phyloP scores from a whole-genome alignment of 2,329 filamentous ascomycete genomes.

The Colletotrichum orbiculare region DNA sequence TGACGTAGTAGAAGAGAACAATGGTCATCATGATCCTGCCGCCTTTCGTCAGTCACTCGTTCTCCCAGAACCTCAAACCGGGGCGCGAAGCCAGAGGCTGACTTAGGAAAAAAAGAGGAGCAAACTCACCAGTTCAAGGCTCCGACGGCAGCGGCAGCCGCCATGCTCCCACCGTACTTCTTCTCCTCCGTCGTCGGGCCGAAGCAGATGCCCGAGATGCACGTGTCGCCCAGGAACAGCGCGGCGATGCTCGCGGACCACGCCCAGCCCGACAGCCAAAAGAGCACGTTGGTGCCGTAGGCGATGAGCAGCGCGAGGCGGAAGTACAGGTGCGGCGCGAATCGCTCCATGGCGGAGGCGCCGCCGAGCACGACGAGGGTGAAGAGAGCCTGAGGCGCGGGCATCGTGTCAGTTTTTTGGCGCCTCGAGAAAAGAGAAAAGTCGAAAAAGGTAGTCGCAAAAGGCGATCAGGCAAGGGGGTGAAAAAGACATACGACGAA shows the following conservation, averaged over 20 bases:
- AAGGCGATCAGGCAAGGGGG: too few species aligned
- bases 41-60: not conserved
- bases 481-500: constrained; percentile 54
- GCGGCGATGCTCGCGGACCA: constrained; percentile 53
- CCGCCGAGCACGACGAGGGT: constrained; percentile 54
- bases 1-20: constrained; percentile 52
- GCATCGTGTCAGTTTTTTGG: constrained; percentile 25
- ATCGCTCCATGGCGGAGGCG: constrained; percentile 50
- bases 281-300: constrained; percentile 52
- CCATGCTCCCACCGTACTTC: constrained; percentile 46
- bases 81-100: too few species aligned
- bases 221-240: constrained; percentile 38
- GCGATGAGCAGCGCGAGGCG: constrained; percentile 50
- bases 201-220: constrained; percentile 39
- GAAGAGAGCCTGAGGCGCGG: constrained; percentile 48
- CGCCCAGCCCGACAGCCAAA: constrained; percentile 57
- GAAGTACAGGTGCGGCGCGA: constrained; percentile 50
- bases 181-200: constrained; percentile 35
- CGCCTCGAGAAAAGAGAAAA: not conserved
- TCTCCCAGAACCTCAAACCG: not conserved
- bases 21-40: constrained; percentile 52
- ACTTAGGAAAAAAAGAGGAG: not conserved
- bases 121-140: constrained; percentile 51
- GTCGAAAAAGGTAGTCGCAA: too few species aligned
- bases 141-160: constrained; percentile 53